Evolutionary conservation across 2,329 filamentous ascomycete species (phyloP), one percentile per base, ranked within the genome.

Genomic region (Penicillium sp.): DNA sequence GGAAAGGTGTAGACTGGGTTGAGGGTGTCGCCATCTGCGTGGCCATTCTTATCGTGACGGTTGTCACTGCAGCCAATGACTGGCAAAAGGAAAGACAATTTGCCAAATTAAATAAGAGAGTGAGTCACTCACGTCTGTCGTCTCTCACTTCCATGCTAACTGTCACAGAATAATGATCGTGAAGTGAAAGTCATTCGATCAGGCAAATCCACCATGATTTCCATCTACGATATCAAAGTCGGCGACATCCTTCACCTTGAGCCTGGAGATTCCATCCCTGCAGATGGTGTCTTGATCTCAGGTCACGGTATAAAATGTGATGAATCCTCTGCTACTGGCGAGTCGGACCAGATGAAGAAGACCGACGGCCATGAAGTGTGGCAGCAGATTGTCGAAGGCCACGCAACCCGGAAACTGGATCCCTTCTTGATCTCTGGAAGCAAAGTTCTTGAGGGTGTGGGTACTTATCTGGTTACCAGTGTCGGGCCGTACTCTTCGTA

Each of bases 381-480:
- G 77, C 77, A 82, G 42, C 79, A 81, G 3, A 79, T 89, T 30
- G 78, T 84, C 52, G 79, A 82, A 8, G 81, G 85, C 16, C 80
- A 77, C 13, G 81, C 80, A 22, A 78, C 79, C 4, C 83, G 81
- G 61, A 84, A 87, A 52, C 77, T 88, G 3, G 88, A 90, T 62
- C 87, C 87, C 1, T 90, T 90, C 70, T 85, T 97, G 69, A 91
- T 96, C 67, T 97, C 93, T 33, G 93, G 90, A 35, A 84, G 87
- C 55, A 89, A 89, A 64, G 89, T 92, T 60, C 89, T 92, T 78
- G 89, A 92, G 72, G 90, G 90, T 48, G 85, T 92, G 8, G 90
- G 90, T 13, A 91, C 87, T 1, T 93, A 87, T 69, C 81, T 93
- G 75, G 87, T 88, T 62, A 92, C 90, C 1, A 89, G 88, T 16